Evolutionary conservation across 768 basidiomycete genomes (phyloP).

Genomic region (Amanita muscaria): DNA sequence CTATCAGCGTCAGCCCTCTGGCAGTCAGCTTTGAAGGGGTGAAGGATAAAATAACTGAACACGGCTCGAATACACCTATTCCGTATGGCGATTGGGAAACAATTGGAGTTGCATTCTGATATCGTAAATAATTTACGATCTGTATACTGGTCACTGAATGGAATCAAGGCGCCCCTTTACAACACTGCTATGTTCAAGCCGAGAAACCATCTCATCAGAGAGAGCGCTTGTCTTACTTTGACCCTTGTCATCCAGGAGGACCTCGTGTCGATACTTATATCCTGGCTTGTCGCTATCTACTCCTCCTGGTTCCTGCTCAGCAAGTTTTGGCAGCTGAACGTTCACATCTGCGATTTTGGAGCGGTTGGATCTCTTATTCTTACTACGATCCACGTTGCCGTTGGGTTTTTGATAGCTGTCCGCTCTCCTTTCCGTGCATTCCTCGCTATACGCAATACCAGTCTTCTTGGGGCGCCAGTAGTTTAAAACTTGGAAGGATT

Average conservation of each 20-base stretch:
- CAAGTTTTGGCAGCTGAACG: not conserved
- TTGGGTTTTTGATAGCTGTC: not conserved
- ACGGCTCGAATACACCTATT: not conserved
- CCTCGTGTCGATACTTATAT: too few species aligned
- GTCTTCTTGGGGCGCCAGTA: conserved; percentile 16
- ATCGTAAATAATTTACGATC: not conserved
- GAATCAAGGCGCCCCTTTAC: not conserved
- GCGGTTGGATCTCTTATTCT: not conserved
- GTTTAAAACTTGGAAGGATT: conserved; percentile 21
- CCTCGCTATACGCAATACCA: not conserved
- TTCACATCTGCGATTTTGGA: not conserved
- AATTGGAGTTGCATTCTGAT: conserved; percentile 4
- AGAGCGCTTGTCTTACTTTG: too few species aligned
- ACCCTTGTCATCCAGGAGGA: too few species aligned
- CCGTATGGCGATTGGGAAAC: not conserved
- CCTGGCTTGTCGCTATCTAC: too few species aligned
- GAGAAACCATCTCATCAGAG: too few species aligned
- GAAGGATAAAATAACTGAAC: not conserved
- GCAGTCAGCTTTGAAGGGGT: not conserved
- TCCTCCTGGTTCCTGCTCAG: not conserved
- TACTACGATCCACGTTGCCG: not conserved
- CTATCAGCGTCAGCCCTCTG: not conserved
- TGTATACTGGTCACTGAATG: not conserved
- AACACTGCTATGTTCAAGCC: too few species aligned
- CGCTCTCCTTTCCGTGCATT: not conserved